Evolutionary conservation across 495 filamentous ascomycete species (phyloP), one percentile per base, ranked within the genome.

Genomic region (Trichoderma orchidacearum): DNA sequence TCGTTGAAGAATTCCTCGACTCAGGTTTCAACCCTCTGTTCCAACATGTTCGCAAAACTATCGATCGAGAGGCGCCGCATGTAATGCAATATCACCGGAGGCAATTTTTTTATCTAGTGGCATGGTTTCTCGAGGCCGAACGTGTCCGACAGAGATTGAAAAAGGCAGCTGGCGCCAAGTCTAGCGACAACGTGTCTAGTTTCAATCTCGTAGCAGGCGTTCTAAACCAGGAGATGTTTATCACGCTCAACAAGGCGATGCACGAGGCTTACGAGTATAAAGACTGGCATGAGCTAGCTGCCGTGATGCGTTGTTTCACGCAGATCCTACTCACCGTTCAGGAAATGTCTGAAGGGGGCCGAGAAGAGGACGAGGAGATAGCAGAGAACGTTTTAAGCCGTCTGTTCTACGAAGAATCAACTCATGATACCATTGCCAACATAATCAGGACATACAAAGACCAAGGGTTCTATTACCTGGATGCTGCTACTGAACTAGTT

Each of bases 371-470:
- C 62, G 88, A 94, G 68, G 94, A 97, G 59, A 96, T 99, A 62
- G 94, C 94, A 4, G 92, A 99, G 63, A 99, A 98, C 60, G 96
- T 95, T 35, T 85, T 95, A 54, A 93, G 86, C 62, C 87, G 94
- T 29, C 89, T 99, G 1, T 99, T 99, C 67, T 97, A 99, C 71
- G 94, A 99, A 68, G 90, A 97, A 63, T 84, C 85, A 0, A 96
- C 90, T 0, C 87, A 97, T 63, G 92, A 97, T 59, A 76, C 87
- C 6, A 80, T 97, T 21, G 74, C 93, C 25, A 77, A 82, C 41
- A 87, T 96, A 30, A 73, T 89, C 0, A 77, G 87, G 59, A 81
- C 80, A 17, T 97, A 91, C 68, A 96, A 92, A 60, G 87, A 92
- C 54, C 94, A 97, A 70, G 88, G 89, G 0, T 94, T 96, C 60